Evolutionary conservation across 1,284 basidiomycete genomes (phyloP).

Genomic region (Rhodotorula sp.): DNA sequence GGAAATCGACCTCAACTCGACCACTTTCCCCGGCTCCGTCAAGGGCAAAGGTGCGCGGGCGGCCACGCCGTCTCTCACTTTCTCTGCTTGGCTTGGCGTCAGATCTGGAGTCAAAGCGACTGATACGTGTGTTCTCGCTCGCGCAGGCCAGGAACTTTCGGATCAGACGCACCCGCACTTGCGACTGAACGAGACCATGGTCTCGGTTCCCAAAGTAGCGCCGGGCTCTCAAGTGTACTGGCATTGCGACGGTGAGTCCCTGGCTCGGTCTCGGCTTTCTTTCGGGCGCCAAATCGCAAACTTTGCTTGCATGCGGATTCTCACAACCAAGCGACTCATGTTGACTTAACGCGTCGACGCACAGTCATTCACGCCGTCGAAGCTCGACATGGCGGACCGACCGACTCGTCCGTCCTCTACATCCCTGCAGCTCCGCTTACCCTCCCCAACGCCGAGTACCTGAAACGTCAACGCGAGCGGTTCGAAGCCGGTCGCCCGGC

Average conservation of each 20-base stretch:
- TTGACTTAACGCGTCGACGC: no score
- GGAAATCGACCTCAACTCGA: slow-evolving; percentile 57
- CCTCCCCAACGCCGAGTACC: slow-evolving; percentile 62
- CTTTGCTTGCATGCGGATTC: neutral
- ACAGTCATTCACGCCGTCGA: slow-evolving; percentile 67
- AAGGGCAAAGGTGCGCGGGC: slow-evolving; percentile 45
- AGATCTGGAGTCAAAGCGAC: neutral
- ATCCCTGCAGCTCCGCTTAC: slow-evolving; percentile 75
- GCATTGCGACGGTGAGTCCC: slow-evolving; percentile 61
- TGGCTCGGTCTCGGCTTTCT: neutral
- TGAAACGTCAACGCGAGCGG: slow-evolving; percentile 60
- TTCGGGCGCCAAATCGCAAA: neutral
- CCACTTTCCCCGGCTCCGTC: slow-evolving; percentile 60
- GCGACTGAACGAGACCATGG: slow-evolving; percentile 64
- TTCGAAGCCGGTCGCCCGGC: slow-evolving; percentile 62
- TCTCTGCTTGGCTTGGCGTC: no score
- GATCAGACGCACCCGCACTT: slow-evolving; percentile 69
- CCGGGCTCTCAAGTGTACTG: slow-evolving; percentile 68
- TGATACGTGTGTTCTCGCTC: neutral
- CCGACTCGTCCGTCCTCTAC: slow-evolving; percentile 72
- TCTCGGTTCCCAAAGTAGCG: slow-evolving; percentile 60
- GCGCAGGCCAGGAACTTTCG: slow-evolving; percentile 49
- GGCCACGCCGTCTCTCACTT: no score
- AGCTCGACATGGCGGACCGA: slow-evolving; percentile 58
- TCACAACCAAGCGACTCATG: no score